Conservation (phyloP, 2,329 filamentous ascomycete species). For the Monilinia aucupariae region DNA sequence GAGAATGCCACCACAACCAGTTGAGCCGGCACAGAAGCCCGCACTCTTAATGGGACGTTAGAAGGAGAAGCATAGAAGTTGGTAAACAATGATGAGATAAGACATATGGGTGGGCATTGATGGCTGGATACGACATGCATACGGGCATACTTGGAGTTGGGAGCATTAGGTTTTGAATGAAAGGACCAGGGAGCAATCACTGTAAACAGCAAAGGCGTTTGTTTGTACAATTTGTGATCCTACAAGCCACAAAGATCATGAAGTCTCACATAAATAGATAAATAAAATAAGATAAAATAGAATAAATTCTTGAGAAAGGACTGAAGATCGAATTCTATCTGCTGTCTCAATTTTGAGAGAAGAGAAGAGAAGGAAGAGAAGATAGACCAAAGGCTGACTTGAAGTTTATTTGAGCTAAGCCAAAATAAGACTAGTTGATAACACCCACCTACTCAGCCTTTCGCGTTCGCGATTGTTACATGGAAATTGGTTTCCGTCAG, state of each 20-base stretch:
- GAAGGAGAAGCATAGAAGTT: slow-evolving; percentile 9
- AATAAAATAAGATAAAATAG: neutral
- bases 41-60: slow-evolving; percentile 33
- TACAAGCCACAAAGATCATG: neutral
- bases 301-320: neutral
- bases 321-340: neutral
- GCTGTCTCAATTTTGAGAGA: too few species aligned
- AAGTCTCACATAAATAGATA: neutral
- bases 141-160: slow-evolving; percentile 17
- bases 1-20: slow-evolving; percentile 56
- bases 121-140: slow-evolving; percentile 16
- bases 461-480: neutral
- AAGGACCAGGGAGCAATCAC: slow-evolving; percentile 6
- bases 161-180: slow-evolving; percentile 17
- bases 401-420: neutral
- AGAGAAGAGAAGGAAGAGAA: too few species aligned
- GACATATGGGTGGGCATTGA: slow-evolving; percentile 14
- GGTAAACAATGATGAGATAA: slow-evolving; percentile 16
- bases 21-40: slow-evolving; percentile 39
- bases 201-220: slow-evolving; percentile 15
- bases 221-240: slow-evolving; percentile 9
- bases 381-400: neutral
- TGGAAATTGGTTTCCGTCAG: neutral
- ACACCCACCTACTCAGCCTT: neutral
- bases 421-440: neutral